Base-by-base conservation (phyloP, 164 flowering plant species). In the Magnolia changhungtana region DNA sequence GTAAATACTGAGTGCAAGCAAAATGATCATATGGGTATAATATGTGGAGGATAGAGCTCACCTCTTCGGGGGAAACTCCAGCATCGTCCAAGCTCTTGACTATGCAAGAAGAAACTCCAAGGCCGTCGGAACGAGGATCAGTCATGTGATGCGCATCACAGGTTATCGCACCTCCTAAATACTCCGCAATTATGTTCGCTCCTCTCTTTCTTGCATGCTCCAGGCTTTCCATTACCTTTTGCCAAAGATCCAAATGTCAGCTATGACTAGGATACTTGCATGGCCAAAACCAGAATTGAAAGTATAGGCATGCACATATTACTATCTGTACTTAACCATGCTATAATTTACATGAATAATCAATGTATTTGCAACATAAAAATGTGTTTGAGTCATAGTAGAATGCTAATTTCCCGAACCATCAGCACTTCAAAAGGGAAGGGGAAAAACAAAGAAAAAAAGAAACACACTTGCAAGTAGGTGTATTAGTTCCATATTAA, bases 111-210 rank as follows among this genome's bases (percentile, higher is more conserved):
- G 93, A 90, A 75, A 90, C 90, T 27, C 91, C 93, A 63, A 90
- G 90, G 19, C 93, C 93, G 81, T 90, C 91, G 11, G 84, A 55
- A 5, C 90, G 85, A 50, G 91, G 93, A 77, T 89, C 90, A 23
- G 91, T 90, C 89, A 90, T 90, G 80, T 90, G 93, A 85, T 90
- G 88, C 58, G 90, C 91, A 85, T 90, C 91, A 79, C 89, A 88
- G 65, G 90, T 90, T 31, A 90, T 69, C 21, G 87, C 86, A 13
- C 91, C 93, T 65, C 93, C 93, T 73, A 90, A 76, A 74, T 87
- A 90, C 82, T 89, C 91, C 9, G 90, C 93, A 68, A 86, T 76
- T 23, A 89, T 88, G 3, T 80, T 87, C 27, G 93, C 90, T 76
- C 91, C 93, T 78, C 93, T 80, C 77, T 85, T 89, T 77, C 23